Percentiles rank a stretch among this genome's conserved stretches.
Evolutionary conservation across 768 basidiomycete species (phyloP).

Genomic region (Strobilomyces confusus): DNA sequence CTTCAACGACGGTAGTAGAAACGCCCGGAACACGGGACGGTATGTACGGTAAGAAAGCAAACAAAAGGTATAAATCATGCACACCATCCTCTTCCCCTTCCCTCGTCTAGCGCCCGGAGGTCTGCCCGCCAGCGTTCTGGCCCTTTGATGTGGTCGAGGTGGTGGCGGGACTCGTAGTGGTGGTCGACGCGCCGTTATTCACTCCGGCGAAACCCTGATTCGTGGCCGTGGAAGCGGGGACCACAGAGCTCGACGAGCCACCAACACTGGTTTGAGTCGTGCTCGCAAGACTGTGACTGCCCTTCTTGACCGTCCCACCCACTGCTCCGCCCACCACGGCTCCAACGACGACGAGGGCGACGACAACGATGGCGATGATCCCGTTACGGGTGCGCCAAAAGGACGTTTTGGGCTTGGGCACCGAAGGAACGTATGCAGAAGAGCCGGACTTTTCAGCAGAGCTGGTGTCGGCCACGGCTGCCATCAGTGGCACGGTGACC

Average conservation of each 20-base stretch:
- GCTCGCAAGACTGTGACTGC: neutral
- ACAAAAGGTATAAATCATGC: too few relatives aligned
- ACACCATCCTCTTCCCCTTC: neutral
- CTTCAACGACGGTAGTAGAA: neutral
- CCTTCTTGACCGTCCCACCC: conserved; percentile 38
- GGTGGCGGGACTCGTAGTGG: neutral
- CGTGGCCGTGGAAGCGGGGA: neutral
- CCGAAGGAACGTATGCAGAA: neutral
- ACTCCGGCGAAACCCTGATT: neutral
- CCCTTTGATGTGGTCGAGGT: neutral
- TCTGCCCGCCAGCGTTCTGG: neutral
- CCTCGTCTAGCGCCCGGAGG: neutral
- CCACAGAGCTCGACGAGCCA: too few relatives aligned
- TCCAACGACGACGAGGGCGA: conserved; percentile 41
- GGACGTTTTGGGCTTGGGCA: conserved; percentile 20
- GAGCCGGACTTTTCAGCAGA: conserved; percentile 13
- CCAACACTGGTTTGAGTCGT: neutral
- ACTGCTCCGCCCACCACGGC: conserved; percentile 58
- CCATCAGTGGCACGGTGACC: conserved; percentile 8
- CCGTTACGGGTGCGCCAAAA: conserved; percentile 52
- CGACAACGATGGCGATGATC: conserved; percentile 35
- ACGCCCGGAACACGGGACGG: neutral
- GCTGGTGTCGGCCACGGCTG: conserved; percentile 5
- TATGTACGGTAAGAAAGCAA: neutral
- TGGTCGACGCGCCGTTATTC: neutral